Evolutionary conservation across 2,329 filamentous ascomycete species (phyloP), one percentile per base, ranked within the genome.

Genomic region (Phialophora verrucosa): DNA sequence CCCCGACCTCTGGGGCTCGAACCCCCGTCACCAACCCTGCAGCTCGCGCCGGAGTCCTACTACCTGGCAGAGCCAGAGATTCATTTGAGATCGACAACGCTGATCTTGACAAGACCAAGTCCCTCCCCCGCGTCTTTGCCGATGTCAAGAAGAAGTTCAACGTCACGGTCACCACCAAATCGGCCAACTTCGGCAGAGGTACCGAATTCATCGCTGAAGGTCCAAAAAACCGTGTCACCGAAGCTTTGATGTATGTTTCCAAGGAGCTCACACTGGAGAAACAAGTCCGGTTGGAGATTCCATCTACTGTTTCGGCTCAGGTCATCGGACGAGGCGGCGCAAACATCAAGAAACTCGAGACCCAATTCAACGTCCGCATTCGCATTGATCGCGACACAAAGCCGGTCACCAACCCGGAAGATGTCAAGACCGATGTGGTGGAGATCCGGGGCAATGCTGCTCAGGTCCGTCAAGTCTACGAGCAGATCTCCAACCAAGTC

Each of bases 131-230:
- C 7, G 84, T 97, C 59, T 83, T 88, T 35, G 94, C 98, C 72
- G 93, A 97, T 71, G 91, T 98, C 80, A 97, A 96, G 81, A 91
- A 90, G 80, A 91, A 90, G 76, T 96, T 92, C 67, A 93, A 94
- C 76, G 93, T 93, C 65, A 91, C 88, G 72, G 87, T 99, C 72
- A 89, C 90, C 72, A 90, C 65, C 11, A 66, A 93, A 84, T 87
- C 87, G 65, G 86, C 87, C 66, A 88, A 89, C n/a, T 85, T 88
- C 69, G 89, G 87, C 70, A 91, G 91, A 25, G 85, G 86, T 44
- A 84, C 93, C 72, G 88, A 90, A 73, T 96, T 99, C 75, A 91
- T 94, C 78, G 93, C 92, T 56, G 90, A 88, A 70, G 94, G 95
- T 65, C 90, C 92, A 65, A 88, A 90, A 66, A 91, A 96, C 66